phyloP scores from a whole-genome alignment of 306 rosid species.

The Ochetophila trinervis region DNA sequence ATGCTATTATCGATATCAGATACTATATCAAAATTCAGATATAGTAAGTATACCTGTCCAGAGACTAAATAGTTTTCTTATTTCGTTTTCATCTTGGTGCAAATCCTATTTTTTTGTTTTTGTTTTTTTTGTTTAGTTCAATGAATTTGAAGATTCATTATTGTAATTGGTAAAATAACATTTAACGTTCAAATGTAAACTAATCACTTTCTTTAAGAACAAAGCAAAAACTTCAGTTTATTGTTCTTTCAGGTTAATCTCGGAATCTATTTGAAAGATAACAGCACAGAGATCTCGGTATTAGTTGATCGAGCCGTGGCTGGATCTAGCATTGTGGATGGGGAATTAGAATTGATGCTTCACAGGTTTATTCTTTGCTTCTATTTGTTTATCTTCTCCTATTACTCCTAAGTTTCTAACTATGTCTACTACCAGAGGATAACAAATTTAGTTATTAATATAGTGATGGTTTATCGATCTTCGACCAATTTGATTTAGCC shows the following conservation, averaged over 20 bases:
- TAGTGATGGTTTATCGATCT: not conserved
- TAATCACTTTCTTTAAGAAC: not conserved
- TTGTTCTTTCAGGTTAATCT: constrained; percentile 59
- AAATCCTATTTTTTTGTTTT: no score
- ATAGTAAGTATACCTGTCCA: no score
- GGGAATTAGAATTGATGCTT: constrained; percentile 78
- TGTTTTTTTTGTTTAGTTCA: not conserved
- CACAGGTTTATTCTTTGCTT: constrained; percentile 55
- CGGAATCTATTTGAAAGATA: constrained; percentile 61
- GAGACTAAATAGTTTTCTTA: no score
- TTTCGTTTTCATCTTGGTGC: no score
- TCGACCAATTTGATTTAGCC: no score
- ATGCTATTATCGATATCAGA: no score
- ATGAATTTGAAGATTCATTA: not conserved
- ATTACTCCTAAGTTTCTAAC: not conserved
- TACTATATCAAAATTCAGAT: no score
- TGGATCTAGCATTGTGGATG: constrained; percentile 77
- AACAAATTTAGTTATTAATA: not conserved
- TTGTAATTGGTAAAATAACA: not conserved
- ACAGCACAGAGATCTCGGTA: constrained; percentile 57
- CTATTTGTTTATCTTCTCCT: not conserved
- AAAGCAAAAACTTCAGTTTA: constrained; percentile 18
- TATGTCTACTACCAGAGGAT: not conserved
- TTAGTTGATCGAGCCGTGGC: constrained; percentile 82
- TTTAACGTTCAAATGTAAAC: not conserved